Evolutionary conservation across 2,329 filamentous ascomycete species (phyloP), one percentile per base, ranked within the genome.

Genomic region (Harringtonia aguacate): DNA sequence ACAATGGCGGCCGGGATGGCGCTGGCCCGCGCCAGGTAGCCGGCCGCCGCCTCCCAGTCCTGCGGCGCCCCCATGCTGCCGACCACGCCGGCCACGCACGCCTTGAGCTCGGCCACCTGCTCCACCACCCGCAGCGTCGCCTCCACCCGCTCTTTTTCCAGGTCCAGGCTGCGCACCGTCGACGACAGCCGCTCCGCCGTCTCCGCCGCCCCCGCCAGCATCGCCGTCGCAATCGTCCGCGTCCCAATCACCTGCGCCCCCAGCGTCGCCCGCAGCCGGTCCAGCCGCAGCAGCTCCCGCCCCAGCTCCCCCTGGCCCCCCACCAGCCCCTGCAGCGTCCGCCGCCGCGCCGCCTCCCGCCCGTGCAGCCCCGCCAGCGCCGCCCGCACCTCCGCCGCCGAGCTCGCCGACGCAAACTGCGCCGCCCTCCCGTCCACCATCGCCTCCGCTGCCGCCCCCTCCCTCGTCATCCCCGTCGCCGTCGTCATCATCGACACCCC

Each of bases 61-160:
- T 98, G 92, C 35, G 92, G 87, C 5, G 89, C 90, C 29, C 90
- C 92, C 92, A 98, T 98, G 47, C 86, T 94, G 17, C 89, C 92
- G 22, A 90, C 81, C 12, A 97, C 89, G 36, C 92, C 92, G 48
- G 95, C 79, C 30, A 97, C 86, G 60, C 92, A 98, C 9, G 92
- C 86, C 66, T 97, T 97, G 52, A 98, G 81, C 70, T 98, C 92
- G 6, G 86, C 85, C 14, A 98, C 90, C 66, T 95, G 89, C 63
- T 97, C 90, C 12, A 97, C 92, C 4, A 97, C 88, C 9, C 83
- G 76, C 46, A 98, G 68, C 0, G 92, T 97, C 41, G 88, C 82
- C 61, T 92, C 89, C 9, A 98, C 90, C 24, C 88, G 78, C 46
- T 81, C 81, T 69, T 97, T 94, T 65, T 98, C 90, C 45, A 87